Evolutionary conservation across 225 moss, liverwort and hornwort species (phyloP).

Genomic region (Thuidium tamariscinum): DNA sequence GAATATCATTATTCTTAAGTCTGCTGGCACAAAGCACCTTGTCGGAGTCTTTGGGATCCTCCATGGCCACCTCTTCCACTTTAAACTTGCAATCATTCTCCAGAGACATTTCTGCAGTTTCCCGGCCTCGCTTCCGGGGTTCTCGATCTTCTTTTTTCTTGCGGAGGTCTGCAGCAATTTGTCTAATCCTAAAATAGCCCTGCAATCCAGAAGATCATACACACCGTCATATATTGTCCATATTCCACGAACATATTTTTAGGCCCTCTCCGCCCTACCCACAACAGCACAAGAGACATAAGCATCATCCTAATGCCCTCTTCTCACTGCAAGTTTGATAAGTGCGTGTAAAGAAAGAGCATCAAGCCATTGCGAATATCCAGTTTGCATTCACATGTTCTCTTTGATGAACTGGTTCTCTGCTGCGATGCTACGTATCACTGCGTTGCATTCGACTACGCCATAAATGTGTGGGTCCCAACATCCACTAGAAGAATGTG

Average conservation of each 20-base stretch:
- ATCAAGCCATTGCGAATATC: neutral
- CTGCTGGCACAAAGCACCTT: constrained; percentile 40
- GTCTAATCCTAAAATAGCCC: constrained; percentile 88
- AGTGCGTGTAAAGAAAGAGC: too few relatives aligned
- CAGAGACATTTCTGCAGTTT: constrained; percentile 34
- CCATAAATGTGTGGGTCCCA: neutral
- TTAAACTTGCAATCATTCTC: constrained; percentile 47
- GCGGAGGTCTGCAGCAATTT: constrained; percentile 73
- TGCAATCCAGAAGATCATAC: constrained; percentile 7
- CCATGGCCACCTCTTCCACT: constrained; percentile 29
- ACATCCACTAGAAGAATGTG: neutral
- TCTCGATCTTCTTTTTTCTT: constrained; percentile 89
- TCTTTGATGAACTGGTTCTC: neutral
- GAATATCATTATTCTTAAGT: neutral
- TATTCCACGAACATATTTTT: neutral
- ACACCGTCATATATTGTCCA: neutral
- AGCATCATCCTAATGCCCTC: neutral
- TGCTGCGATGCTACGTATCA: neutral
- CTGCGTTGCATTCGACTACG: neutral
- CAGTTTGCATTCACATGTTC: neutral
- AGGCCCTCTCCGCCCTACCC: neutral
- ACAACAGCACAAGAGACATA: neutral
- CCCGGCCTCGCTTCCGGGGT: constrained; percentile 63
- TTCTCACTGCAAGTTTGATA: neutral
- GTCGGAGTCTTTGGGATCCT: constrained; percentile 50